Evolutionary conservation across 495 filamentous ascomycete species (phyloP).

Genomic region (Lasiosphaeria ovina): DNA sequence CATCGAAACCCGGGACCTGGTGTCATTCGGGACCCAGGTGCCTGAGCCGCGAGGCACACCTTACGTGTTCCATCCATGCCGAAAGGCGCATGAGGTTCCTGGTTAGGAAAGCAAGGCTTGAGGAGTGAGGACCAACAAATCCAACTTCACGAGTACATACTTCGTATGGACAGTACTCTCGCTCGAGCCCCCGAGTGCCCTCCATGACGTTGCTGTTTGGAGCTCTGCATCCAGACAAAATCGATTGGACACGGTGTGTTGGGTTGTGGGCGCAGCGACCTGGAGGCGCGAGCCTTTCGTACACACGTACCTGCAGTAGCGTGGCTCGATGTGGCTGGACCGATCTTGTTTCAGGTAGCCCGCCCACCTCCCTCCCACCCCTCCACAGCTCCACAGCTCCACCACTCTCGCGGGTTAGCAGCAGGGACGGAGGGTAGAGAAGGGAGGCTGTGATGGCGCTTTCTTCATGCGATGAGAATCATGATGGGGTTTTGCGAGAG

Average conservation of each 20-base stretch:
- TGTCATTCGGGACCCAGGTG: too few species aligned
- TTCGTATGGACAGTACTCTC: not conserved
- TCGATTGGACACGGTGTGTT: not conserved
- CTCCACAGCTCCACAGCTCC: not conserved
- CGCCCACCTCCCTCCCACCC: not conserved
- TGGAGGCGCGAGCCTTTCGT: not conserved
- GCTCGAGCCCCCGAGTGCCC: not conserved
- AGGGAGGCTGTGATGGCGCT: not conserved
- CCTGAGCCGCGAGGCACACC: too few species aligned
- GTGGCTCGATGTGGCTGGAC: constrained; percentile 21
- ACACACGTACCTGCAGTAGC: constrained; percentile 25
- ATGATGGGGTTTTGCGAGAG: not conserved
- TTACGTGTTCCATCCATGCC: too few species aligned
- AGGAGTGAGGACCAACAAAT: not conserved
- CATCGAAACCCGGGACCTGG: too few species aligned
- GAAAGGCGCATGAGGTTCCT: too few species aligned
- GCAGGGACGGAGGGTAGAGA: not conserved
- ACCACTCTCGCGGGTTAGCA: not conserved
- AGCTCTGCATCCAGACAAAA: not conserved
- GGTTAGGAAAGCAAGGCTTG: not conserved
- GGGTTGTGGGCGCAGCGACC: not conserved
- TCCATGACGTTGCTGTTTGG: not conserved
- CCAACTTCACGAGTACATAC: not conserved
- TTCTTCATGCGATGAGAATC: not conserved
- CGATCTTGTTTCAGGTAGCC: constrained; percentile 8